Evolutionary conservation across 306 rosid genomes (phyloP), one percentile per base, ranked within the genome.

Genomic region (Acmispon strigosus): DNA sequence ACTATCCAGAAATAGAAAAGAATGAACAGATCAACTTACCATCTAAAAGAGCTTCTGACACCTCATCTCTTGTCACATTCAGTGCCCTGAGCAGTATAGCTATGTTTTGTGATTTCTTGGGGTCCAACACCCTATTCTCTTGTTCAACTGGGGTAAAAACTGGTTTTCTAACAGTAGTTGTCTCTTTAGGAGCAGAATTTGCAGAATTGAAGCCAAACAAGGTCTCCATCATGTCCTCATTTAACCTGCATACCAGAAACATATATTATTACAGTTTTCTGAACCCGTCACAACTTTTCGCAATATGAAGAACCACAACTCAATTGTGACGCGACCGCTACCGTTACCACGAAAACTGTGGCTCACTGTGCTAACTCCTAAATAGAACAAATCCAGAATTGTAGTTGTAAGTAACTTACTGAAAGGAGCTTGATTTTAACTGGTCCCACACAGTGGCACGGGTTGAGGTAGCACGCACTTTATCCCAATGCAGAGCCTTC

Each of bases 371-470:
- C 27, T 22, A 22, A 27, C 0, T 27, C 34, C 34, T 27, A 12
- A 15, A 29, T 19, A 18, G 5, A 8, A 8, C 61, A 18, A 9
- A 50, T 54, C 4, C 47, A 58, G 17, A 36, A 11, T 61, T 29
- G 5, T 41, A n/a, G 60, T 8, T 10, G 36, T 45, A 58, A 4
- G 58, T 32, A 39, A 83, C 97, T 89, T 48, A 94, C 99, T 91
- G 96, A 79, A 94, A 94, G 52, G 99, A 87, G 79, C 99, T 94
- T 10, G 96, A 91, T 81, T 94, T 94, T 36, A 94, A 89, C 82
- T 94, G 97, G 82, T 94, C 97, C 99, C 99, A 94, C 4, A 94
- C 99, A 3, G 99, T 94, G 37, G 97, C 97, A 22, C 91, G 88
- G 66, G 91, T 95, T 7, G 99, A 94, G 42, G 96, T 91, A 59